phyloP scores from a whole-genome alignment of 2,329 filamentous ascomycete genomes.

The Phyllosticta citrichinensis region DNA sequence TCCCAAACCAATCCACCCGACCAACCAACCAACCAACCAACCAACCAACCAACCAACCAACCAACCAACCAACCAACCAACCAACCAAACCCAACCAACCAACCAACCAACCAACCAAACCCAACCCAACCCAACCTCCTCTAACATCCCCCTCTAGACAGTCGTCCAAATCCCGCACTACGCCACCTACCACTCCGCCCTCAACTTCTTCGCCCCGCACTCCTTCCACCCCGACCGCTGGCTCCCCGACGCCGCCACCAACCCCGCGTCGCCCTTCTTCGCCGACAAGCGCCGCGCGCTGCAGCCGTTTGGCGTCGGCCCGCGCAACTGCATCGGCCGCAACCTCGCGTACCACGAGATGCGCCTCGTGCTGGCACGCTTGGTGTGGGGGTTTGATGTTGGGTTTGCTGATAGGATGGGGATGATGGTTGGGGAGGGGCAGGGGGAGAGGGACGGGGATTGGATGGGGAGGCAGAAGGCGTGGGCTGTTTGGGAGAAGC shows the following conservation, averaged over 20 bases:
- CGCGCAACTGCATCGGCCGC: constrained; percentile 29
- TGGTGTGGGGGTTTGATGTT: background rate
- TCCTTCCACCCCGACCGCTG: constrained; percentile 33
- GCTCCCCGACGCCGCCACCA: constrained; percentile 19
- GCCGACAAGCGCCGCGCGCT: constrained; percentile 25
- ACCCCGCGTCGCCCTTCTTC: constrained; percentile 16
- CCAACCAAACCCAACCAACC: constrained; percentile 24
- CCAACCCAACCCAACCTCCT: constrained; percentile 23
- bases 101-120: constrained; percentile 13
- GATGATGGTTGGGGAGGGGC: constrained; percentile 29
- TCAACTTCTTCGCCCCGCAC: constrained; percentile 18
- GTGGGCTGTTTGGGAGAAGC: constrained; percentile 30
- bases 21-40: constrained; percentile 12
- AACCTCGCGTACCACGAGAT: constrained; percentile 6
- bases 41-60: no score
- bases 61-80: constrained; percentile 13
- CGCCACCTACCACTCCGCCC: constrained; percentile 18
- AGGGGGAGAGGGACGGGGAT: constrained; percentile 19
- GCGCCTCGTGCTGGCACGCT: background rate
- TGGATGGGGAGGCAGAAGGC: constrained; percentile 20
- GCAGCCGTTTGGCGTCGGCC: constrained; percentile 36
- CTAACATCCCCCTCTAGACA: constrained; percentile 12
- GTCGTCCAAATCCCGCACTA: constrained; percentile 15
- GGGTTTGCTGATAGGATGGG: constrained; percentile 24
- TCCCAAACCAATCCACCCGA: constrained; percentile 15